Conservation (phyloP, 257 asterid species). For the Nicotiana tomentosiformis region DNA sequence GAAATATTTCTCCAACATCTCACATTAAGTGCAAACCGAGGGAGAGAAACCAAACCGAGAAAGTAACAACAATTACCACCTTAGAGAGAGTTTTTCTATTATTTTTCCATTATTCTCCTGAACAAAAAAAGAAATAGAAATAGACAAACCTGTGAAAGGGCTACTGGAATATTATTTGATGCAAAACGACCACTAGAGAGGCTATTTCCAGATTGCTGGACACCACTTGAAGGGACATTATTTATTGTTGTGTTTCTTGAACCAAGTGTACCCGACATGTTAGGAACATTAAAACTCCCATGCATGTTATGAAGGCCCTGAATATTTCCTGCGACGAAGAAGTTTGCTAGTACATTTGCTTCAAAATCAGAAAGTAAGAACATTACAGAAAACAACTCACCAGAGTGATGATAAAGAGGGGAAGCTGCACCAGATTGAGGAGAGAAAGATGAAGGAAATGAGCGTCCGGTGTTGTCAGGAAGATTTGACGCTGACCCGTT, state of each 20-base stretch:
- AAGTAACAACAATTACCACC: not conserved
- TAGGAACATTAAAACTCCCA: conserved; percentile 81
- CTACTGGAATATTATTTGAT: conserved; percentile 78
- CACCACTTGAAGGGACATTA: conserved; percentile 79
- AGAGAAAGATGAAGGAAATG: conserved; percentile 81
- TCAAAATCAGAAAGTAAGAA: not conserved
- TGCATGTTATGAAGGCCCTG: conserved; percentile 91
- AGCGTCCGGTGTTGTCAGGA: conserved; percentile 80
- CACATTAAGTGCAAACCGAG: not conserved
- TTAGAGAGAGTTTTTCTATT: not conserved
- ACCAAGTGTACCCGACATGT: conserved; percentile 84
- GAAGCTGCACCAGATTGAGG: conserved; percentile 92
- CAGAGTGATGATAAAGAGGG: conserved; percentile 76
- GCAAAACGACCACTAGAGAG: conserved; percentile 84
- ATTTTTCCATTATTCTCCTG: not conserved
- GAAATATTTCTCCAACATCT: not conserved
- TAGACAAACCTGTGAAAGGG: conserved; percentile 71
- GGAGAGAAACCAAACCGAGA: not conserved
- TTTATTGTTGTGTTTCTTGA: conserved; percentile 74
- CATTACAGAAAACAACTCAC: conserved; percentile 41
- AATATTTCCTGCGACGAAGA: conserved; percentile 57
- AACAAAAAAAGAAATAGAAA: not conserved
- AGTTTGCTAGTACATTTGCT: conserved; percentile 16
- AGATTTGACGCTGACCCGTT: conserved; percentile 82
- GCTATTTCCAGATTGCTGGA: conserved; percentile 78